Evolutionary conservation across 805 yeast genomes (phyloP).

Genomic region (Teunomyces kruisii): DNA sequence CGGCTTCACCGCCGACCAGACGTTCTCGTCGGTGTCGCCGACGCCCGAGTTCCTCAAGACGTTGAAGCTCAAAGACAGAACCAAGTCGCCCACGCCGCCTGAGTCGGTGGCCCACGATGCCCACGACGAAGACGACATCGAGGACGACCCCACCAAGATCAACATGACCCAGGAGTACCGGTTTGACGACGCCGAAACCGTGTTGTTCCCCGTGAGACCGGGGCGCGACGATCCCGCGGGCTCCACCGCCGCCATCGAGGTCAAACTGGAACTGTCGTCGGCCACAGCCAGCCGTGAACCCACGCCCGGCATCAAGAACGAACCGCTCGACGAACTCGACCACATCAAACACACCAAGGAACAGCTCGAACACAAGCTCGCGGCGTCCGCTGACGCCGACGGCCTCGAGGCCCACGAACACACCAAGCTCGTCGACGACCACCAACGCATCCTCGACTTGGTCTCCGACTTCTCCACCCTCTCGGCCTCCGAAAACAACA

Average conservation of each 20-base stretch:
- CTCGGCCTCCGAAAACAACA: constrained; percentile 15
- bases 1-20: constrained; percentile 29
- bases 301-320: constrained; percentile 30
- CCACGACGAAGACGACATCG: constrained; percentile 46
- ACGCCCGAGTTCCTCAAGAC: constrained; percentile 43
- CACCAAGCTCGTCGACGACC: constrained; percentile 30
- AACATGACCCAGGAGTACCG: constrained; percentile 64
- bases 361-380: too few species aligned
- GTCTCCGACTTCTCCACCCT: constrained; percentile 22
- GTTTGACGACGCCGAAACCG: constrained; percentile 52
- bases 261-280: constrained; percentile 5
- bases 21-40: constrained; percentile 33
- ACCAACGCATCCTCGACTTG: constrained; percentile 28
- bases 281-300: constrained; percentile 16
- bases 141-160: constrained; percentile 46
- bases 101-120: constrained; percentile 15
- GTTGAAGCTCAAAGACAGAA: constrained; percentile 31
- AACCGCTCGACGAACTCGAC: constrained; percentile 25
- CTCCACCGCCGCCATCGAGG: background rate
- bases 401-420: constrained; percentile 19
- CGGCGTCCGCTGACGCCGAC: background rate
- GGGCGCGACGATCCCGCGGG: constrained; percentile 43
- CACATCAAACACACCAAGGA: too few species aligned
- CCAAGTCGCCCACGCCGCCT: constrained; percentile 16
- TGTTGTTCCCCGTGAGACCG: constrained; percentile 71